Evolutionary conservation across 225 moss, liverwort and hornwort genomes (phyloP).

Genomic region (Bryum argenteum): DNA sequence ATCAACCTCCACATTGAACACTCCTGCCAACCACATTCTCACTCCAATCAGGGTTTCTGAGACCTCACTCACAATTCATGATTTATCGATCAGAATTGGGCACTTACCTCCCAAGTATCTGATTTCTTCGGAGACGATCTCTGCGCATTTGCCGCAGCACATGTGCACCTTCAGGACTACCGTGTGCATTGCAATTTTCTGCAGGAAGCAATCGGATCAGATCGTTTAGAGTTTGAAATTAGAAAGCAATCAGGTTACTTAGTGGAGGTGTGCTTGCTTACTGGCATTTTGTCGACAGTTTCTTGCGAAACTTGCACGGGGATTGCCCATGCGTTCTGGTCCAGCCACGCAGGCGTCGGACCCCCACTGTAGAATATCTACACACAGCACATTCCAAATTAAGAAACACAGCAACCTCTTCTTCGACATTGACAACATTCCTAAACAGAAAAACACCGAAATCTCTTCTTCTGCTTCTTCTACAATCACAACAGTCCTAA

Average conservation of each 20-base stretch:
- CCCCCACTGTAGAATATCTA: conserved; percentile 45
- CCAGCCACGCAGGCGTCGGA: conserved; percentile 49
- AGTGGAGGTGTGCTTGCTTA: conserved; percentile 30
- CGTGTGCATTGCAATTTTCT: conserved; percentile 51
- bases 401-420: no score
- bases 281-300: conserved; percentile 42
- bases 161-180: conserved; percentile 50
- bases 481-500: no score
- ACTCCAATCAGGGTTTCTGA: no score
- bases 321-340: conserved; percentile 52
- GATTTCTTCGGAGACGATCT: conserved; percentile 51
- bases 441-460: neutral
- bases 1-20: conserved; percentile 45
- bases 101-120: conserved; percentile 53
- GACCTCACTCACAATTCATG: no score
- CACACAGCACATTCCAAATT: neutral
- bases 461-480: no score
- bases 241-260: no score
- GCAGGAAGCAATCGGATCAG: neutral
- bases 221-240: neutral
- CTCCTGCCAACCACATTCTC: conserved; percentile 32
- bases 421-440: neutral
- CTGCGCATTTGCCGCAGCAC: conserved; percentile 58
- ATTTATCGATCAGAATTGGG: neutral
- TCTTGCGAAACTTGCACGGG: conserved; percentile 49